Base-by-base conservation (phyloP, 2,329 filamentous ascomycete species). In the Diplocarpon rosae region DNA sequence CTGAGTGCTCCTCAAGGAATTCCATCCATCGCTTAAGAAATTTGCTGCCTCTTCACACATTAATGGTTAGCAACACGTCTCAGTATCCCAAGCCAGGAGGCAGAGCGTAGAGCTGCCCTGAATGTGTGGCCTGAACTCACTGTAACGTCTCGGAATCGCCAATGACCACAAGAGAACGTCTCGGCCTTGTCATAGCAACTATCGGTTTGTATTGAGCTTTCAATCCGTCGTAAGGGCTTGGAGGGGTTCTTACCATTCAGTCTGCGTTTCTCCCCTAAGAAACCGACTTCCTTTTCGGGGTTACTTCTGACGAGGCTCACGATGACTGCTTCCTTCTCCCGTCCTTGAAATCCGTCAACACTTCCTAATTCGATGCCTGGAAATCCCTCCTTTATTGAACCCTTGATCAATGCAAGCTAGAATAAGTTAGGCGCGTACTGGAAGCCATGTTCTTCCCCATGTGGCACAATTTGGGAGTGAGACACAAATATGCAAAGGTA, bases 181-280 rank as follows among this genome's bases (percentile, higher is more conserved):
- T 90, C 5, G 92, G 87, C 53, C 92, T 78, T 50, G 92, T 98
- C 89, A 98, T 96, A 42, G 92, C 90, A 56, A 96, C 89, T 94
- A 56, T 43, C n/a, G n/a, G n/a, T n/a, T n/a, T n/a, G n/a, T n/a
- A n/a, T n/a, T n/a, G n/a, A n/a, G n/a, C n/a, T n/a, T n/a, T n/a
- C n/a, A n/a, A n/a, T n/a, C n/a, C n/a, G n/a, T n/a, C n/a, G n/a
- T n/a, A n/a, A n/a, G n/a, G n/a, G n/a, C n/a, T n/a, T n/a, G 29
- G 37, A 6, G 32, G 16, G 15, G 28, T 12, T 66, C 77, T 65
- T 71, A 93, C 87, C 90, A 62, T 98, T 98, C 52, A 98, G 68
- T 50, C 92, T 75, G 52, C 92, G 76, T 71, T 89, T 94, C 66
- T 98, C 92, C 12, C 79, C 86, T 31, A 98, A 67, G 59, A 98